phyloP scores from a whole-genome alignment of 2,329 filamentous ascomycete genomes.

The Arthroderma sp. region DNA sequence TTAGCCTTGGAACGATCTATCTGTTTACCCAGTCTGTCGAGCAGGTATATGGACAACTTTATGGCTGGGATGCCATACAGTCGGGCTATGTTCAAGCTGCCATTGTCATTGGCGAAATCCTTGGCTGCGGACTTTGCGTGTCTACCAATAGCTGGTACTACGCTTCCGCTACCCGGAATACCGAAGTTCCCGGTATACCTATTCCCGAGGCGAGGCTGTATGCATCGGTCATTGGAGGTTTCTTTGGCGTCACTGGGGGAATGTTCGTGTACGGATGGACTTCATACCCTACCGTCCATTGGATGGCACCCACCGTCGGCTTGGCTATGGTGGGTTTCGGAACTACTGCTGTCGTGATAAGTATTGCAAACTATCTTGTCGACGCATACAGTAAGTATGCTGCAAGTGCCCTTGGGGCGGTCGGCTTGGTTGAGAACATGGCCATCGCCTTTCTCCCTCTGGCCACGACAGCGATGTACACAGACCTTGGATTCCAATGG shows the following conservation, averaged over 20 bases:
- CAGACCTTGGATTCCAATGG: constrained; percentile 17
- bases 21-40: background rate
- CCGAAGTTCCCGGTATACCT: constrained; percentile 65
- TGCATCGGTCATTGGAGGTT: constrained; percentile 76
- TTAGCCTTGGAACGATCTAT: background rate
- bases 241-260: constrained; percentile 52
- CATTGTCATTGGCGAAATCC: constrained; percentile 46
- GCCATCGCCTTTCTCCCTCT: constrained; percentile 17
- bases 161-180: constrained; percentile 77
- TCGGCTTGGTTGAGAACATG: background rate
- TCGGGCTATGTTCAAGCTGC: background rate
- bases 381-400: constrained; percentile 42
- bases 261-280: constrained; percentile 88
- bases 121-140: constrained; percentile 48
- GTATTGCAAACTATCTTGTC: constrained; percentile 42
- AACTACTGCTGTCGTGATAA: background rate
- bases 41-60: background rate
- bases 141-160: constrained; percentile 61
- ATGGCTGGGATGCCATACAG: background rate
- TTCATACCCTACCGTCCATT: constrained; percentile 59
- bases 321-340: constrained; percentile 46
- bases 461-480: constrained; percentile 14
- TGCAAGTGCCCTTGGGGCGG: constrained; percentile 46
- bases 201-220: constrained; percentile 70
- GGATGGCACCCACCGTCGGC: constrained; percentile 64